Evolutionary conservation across 108 stramenopile genomes (phyloP).

Genomic region (Aurantiochytrium sp.): DNA sequence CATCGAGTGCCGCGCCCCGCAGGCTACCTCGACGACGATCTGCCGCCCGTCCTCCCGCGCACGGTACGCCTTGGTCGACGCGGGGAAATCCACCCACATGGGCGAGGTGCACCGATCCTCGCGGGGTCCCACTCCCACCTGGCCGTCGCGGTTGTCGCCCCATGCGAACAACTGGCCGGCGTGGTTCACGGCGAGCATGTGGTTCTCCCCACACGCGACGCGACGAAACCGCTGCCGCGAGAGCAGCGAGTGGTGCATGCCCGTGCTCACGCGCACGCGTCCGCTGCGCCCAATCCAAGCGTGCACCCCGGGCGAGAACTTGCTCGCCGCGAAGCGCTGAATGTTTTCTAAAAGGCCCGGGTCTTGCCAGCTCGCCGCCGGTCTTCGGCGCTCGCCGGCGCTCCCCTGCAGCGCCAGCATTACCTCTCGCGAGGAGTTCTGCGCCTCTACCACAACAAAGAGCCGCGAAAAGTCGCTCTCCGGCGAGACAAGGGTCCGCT

Average conservation of each 20-base stretch:
- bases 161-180: not conserved
- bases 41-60: not conserved
- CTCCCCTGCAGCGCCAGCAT: not conserved
- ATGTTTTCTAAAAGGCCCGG: not conserved
- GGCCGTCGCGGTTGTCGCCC: not conserved
- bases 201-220: not conserved
- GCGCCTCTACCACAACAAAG: not conserved
- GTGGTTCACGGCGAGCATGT: constrained; percentile 12
- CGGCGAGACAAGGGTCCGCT: not conserved
- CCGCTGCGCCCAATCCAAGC: not conserved
- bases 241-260: not conserved
- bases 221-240: not conserved
- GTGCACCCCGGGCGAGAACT: not conserved
- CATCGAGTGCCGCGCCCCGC: constrained; percentile 17
- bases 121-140: not conserved
- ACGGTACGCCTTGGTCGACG: not conserved
- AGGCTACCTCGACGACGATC: not conserved
- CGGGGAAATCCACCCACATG: not conserved
- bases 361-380: not conserved
- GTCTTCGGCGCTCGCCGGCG: not conserved
- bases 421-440: not conserved
- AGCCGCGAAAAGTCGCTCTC: not conserved
- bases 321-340: not conserved
- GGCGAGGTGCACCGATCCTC: constrained; percentile 10
- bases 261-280: not conserved